Evolutionary conservation across 345 rosid genomes (phyloP), one percentile per base, ranked within the genome.

Genomic region (Passiflora organensis): DNA sequence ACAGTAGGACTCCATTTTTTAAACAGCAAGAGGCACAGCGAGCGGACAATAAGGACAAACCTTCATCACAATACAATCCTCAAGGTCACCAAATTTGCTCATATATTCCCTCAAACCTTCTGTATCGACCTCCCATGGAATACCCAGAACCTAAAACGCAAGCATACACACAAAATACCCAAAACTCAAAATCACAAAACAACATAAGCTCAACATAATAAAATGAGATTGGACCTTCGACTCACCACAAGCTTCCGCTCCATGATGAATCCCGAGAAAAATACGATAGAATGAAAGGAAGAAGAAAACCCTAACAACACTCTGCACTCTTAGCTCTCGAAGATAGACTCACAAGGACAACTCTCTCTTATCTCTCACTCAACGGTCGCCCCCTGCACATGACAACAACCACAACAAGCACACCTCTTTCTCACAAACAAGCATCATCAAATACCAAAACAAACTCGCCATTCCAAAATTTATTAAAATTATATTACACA

Each of bases 31-130:
- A 28, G 34, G 3, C n/a, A 42, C 18, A 38, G 1, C 2, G 21
- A 23, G 55, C 20, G 22, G 0, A 10, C 52, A 55, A 39, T 10
- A 46, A 32, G 21, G 19, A 55, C 50, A 24, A 76, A 89, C 99
- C 95, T 93, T 93, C 97, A 89, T 89, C 56, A 93, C 99, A 51
- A 93, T 86, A 66, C 97, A 93, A 75, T 93, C 97, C 72, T 89
- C 97, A 74, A 93, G 75, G 5, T 89, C 97, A 32, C 99, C 97
- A 67, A 82, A 93, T 72, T 86, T 89, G 48, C 64, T 67, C 99
- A 93, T 93, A 68, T 93, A 93, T 43, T 89, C 91, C 65, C 80
- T 72, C 75, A 93, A 77, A 41, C 99, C 97, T 16, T 86, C 91
- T 1, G 99, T 84, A 58, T 86, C 96, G 51, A 93, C 81, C 24